Evolutionary conservation across 2,329 filamentous ascomycete genomes (phyloP), one percentile per base, ranked within the genome.

Genomic region (Aspergillus quadricinctus): DNA sequence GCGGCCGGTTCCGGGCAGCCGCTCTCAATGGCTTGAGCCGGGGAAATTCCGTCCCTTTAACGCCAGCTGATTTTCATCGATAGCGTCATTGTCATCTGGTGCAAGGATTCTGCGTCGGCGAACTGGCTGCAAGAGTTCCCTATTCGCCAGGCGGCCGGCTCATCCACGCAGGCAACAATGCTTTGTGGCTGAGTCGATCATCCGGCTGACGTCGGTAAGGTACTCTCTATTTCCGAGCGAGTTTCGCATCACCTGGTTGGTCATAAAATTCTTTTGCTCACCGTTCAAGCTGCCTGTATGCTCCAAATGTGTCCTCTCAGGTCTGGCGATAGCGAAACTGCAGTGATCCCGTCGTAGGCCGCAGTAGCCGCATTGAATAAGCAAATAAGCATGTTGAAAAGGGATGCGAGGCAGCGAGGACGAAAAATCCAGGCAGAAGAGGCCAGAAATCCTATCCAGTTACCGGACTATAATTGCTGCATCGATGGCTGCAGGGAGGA

Each of bases 401-500:
- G 4, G 11, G 11, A 35, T 6, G 31, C 31, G 4, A 35, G 25
- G 25, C 3, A 27, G 25, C 11, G 29, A 31, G 4, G 11, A 11
- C 3, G 11, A 23, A 27, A 3, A 35, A 35, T 35, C 14, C 31
- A 35, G 11, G 4, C 1, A 35, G 1, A 11, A 14, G 31, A 37
- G 2, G 3, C 1, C 5, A 37, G 1, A 23, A 3, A 8, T 21
- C 1, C n/a, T 23, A 23, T n/a, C 21, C 41, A 45, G 21, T 23
- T 3, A 17, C 31, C 2, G 14, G 41, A 23, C 17, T 11, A 25
- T 46, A 11, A 46, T 27, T 29, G 31, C 2, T 37, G 14, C 67
- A 75, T 54, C 72, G 68, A 48, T 68, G 72, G 1, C 55, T 77
- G 62, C 74, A 77, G 61, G 58, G 0, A 73, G 72, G 0, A 62